These are phyloP conservation scores for Malania oleifera DNA, from an alignment of 164 flowering plant genomes.

Conservation along the genomic window DNA sequence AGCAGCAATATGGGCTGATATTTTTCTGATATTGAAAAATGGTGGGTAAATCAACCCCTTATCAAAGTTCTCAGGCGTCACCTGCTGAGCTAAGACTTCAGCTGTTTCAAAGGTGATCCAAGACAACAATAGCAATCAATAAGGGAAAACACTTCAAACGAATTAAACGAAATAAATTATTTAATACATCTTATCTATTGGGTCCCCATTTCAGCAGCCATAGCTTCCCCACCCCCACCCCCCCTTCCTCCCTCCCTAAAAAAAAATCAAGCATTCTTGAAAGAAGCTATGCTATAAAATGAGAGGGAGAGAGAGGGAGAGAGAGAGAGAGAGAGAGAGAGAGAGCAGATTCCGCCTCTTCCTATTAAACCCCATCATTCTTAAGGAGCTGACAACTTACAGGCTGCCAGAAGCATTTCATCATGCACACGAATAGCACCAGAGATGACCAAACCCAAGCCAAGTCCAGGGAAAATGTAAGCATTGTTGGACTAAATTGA, in stretches of 20 bases:
- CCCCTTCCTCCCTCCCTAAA: too few species aligned
- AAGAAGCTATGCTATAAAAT: too few species aligned
- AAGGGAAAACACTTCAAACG: background rate
- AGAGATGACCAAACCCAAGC: conserved; percentile 82
- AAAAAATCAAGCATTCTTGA: too few species aligned
- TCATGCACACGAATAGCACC: conserved; percentile 97
- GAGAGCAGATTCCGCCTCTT: too few species aligned
- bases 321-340: too few species aligned
- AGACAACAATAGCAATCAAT: background rate
- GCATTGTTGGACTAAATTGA: conserved; percentile 79
- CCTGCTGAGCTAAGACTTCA: conserved; percentile 82
- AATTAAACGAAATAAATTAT: background rate
- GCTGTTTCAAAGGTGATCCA: conserved; percentile 38
- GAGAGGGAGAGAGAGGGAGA: too few species aligned
- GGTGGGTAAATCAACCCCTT: conserved; percentile 85
- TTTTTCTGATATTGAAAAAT: conserved; percentile 72
- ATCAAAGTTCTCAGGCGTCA: conserved; percentile 56
- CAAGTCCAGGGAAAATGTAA: conserved; percentile 95
- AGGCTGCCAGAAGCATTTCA: conserved; percentile 91
- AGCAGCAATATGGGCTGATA: conserved; percentile 92
- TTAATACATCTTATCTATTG: too few species aligned
- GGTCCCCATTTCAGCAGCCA: too few species aligned
- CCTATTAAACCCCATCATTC: too few species aligned
- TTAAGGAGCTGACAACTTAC: conserved; percentile 38
- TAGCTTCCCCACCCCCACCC: too few species aligned